These are phyloP conservation scores for Kuraishia ogatae DNA, from an alignment of 805 yeast species.

Conservation along the genomic window DNA sequence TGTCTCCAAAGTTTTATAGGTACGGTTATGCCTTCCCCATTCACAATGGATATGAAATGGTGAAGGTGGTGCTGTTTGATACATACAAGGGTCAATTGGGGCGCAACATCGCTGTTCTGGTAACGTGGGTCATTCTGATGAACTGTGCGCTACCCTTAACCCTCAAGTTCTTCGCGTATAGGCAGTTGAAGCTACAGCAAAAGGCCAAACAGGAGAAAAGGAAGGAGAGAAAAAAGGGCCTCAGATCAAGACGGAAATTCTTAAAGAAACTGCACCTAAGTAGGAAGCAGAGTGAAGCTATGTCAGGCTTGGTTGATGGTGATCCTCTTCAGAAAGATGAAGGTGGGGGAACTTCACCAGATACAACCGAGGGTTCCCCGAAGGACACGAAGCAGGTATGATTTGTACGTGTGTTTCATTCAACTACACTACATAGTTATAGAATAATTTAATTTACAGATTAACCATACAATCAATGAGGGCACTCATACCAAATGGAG, in stretches of 20 bases:
- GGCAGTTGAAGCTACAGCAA: constrained; percentile 16
- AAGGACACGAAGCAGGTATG: no score
- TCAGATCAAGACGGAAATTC: not conserved
- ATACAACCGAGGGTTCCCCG: no score
- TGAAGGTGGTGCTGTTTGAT: constrained; percentile 47
- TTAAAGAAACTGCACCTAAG: not conserved
- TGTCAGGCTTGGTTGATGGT: not conserved
- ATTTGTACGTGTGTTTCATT: no score
- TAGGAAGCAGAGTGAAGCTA: not conserved
- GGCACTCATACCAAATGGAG: no score
- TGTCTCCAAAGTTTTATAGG: constrained; percentile 43
- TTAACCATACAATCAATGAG: no score
- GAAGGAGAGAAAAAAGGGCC: not conserved
- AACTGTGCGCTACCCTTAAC: constrained; percentile 35
- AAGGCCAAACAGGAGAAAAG: constrained; percentile 4
- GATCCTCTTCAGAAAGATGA: not conserved
- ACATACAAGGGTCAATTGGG: constrained; percentile 51
- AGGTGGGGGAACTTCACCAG: not conserved
- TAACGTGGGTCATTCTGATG: constrained; percentile 52
- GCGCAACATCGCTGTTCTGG: constrained; percentile 49
- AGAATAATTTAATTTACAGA: no score
- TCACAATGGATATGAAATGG: constrained; percentile 48
- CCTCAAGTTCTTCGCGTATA: constrained; percentile 31
- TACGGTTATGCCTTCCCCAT: constrained; percentile 66
- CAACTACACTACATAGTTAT: no score